These are phyloP conservation scores for Trametes sanguinea DNA, from an alignment of 768 basidiomycete species.

Conservation along the genomic window DNA sequence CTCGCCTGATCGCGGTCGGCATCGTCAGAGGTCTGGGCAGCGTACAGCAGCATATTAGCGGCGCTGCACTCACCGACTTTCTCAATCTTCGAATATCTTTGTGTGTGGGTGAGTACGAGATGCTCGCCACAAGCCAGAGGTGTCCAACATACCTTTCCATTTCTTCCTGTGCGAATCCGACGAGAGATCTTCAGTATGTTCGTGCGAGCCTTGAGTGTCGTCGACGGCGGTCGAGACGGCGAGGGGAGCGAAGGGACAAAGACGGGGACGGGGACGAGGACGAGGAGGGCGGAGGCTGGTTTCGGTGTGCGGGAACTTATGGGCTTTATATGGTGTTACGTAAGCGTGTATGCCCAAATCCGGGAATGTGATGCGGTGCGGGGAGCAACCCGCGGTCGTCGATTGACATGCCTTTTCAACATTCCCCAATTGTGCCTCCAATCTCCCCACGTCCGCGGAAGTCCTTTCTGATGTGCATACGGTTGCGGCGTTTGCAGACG, in stretches of 20 bases:
- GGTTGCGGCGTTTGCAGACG: too few species aligned
- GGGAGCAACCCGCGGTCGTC: constrained; percentile 17
- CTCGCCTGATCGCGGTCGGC: constrained; percentile 43
- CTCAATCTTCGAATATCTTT: constrained; percentile 94
- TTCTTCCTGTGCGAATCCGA: not conserved
- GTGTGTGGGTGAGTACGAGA: not conserved
- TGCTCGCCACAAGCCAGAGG: constrained; percentile 20
- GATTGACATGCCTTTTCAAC: not conserved
- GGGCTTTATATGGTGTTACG: constrained; percentile 20
- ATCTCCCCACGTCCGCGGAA: not conserved
- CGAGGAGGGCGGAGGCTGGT: constrained; percentile 6
- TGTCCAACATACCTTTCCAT: constrained; percentile 31
- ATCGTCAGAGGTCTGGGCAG: not conserved
- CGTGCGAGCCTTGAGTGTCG: not conserved
- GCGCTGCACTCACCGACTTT: constrained; percentile 82
- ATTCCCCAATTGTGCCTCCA: too few species aligned
- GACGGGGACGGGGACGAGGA: constrained; percentile 12
- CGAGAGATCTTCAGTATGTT: not conserved
- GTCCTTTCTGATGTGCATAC: too few species aligned
- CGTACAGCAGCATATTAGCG: not conserved
- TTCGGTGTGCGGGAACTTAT: constrained; percentile 4
- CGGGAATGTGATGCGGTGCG: constrained; percentile 23
- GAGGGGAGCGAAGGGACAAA: constrained; percentile 1
- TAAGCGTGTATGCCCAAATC: constrained; percentile 12
- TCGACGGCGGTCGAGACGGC: not conserved